These are phyloP conservation scores for Amanita jacksonii DNA, from an alignment of 768 basidiomycete genomes.

Conservation along the genomic window DNA sequence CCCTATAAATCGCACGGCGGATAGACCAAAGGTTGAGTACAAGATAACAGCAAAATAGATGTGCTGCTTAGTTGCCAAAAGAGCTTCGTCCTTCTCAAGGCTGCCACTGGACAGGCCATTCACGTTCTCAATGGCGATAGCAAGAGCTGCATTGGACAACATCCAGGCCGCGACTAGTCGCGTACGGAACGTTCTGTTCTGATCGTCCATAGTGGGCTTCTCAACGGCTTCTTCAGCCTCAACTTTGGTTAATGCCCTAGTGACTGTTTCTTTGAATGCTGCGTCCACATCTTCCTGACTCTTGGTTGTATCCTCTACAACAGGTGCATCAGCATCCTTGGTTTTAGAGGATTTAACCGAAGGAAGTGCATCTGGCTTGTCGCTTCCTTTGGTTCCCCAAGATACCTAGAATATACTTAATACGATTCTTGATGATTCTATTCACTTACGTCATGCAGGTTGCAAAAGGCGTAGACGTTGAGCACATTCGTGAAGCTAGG, in stretches of 20 bases:
- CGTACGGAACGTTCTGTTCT: constrained; percentile 90
- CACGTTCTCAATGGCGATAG: constrained; percentile 68
- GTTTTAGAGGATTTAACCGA: constrained; percentile 80
- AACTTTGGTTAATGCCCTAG: constrained; percentile 73
- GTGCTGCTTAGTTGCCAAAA: constrained; percentile 34
- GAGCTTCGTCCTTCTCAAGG: constrained; percentile 27
- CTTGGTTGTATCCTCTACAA: constrained; percentile 80
- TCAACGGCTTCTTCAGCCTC: constrained; percentile 56
- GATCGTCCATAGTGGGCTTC: constrained; percentile 80
- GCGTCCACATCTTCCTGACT: constrained; percentile 86
- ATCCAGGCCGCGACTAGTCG: constrained; percentile 81
- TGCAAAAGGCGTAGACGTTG: constrained; percentile 97
- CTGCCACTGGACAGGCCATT: constrained; percentile 44
- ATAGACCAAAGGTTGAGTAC: constrained; percentile 68
- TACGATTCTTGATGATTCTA: constrained; percentile 5
- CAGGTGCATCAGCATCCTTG: constrained; percentile 62
- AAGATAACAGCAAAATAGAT: constrained; percentile 71
- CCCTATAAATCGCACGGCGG: constrained; percentile 65
- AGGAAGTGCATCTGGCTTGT: constrained; percentile 88
- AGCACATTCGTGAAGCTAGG: constrained; percentile 92
- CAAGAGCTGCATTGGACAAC: constrained; percentile 56
- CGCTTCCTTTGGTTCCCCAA: constrained; percentile 94
- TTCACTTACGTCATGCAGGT: constrained; percentile 83
- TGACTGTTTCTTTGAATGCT: constrained; percentile 87
- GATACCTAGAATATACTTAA: constrained; percentile 42